A percentile compares a stretch with the other conserved stretches of the same genome.
Conservation (phyloP, 2,329 filamentous ascomycete species). For the Onygena corvina region DNA sequence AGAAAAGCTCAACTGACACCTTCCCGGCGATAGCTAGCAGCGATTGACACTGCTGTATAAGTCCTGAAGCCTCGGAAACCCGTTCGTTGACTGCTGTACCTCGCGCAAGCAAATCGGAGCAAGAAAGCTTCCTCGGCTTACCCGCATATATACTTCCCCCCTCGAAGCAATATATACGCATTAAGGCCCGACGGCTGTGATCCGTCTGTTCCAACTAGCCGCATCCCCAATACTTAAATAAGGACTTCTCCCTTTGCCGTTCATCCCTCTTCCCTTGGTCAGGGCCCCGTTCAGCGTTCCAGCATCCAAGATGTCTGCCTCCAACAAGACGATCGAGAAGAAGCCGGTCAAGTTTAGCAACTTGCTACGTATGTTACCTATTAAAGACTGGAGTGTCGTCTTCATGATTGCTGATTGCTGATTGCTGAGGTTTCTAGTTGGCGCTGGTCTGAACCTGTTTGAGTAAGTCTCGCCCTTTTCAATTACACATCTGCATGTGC, state of each 20-base stretch:
- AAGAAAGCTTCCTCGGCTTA: neutral
- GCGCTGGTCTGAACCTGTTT: slow-evolving; percentile 89
- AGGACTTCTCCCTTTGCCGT: neutral
- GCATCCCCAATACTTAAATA: neutral
- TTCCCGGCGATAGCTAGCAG: neutral
- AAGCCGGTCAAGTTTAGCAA: slow-evolving; percentile 99
- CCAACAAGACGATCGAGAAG: slow-evolving; percentile 66
- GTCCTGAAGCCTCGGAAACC: too few relatives aligned
- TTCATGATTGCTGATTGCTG: slow-evolving; percentile 9
- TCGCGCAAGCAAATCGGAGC: too few relatives aligned
- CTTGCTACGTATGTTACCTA: slow-evolving; percentile 53
- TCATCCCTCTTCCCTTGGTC: slow-evolving; percentile 69
- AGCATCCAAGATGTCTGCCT: slow-evolving; percentile 17
- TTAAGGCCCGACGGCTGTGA: neutral
- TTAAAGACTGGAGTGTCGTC: neutral
- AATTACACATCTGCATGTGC: neutral
- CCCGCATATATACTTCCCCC: neutral
- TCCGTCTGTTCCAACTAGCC: slow-evolving; percentile 6
- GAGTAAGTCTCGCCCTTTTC: slow-evolving; percentile 44
- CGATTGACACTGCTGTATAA: too few relatives aligned
- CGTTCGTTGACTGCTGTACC: too few relatives aligned
- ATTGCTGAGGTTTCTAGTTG: slow-evolving; percentile 45
- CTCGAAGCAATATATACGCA: neutral
- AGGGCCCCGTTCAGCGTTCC: slow-evolving; percentile 61
- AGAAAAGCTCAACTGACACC: neutral